Conservation (phyloP, 106 monocot species). For the Iris macrosiphon region DNA sequence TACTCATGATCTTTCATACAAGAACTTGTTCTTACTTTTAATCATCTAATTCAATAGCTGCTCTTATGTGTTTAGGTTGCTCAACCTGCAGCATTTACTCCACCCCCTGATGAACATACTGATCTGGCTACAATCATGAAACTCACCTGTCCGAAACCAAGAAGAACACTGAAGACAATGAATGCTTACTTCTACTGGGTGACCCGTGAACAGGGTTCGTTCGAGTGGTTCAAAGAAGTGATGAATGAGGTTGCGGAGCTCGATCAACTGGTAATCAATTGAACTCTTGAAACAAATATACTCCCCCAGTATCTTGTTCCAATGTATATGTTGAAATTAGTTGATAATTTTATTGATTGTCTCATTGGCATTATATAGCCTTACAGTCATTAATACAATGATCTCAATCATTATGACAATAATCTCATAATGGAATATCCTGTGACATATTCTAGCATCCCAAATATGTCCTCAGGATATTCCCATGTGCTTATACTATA, state of each 20-base stretch:
- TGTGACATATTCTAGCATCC: too few species aligned
- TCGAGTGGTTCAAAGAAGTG: conserved; percentile 28
- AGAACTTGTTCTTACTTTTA: too few species aligned
- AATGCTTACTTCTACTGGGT: conserved; percentile 34
- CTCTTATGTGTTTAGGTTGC: conserved; percentile 39
- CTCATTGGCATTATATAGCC: too few species aligned
- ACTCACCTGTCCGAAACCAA: conserved; percentile 8
- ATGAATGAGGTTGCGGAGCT: conserved; percentile 9
- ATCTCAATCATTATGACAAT: too few species aligned
- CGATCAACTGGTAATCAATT: background rate
- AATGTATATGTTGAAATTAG: too few species aligned
- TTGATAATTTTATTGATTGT: too few species aligned
- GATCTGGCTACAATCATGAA: conserved; percentile 24
- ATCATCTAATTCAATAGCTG: too few species aligned
- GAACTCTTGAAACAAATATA: background rate
- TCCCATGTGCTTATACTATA: too few species aligned
- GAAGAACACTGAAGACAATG: conserved; percentile 16
- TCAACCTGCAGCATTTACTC: too few species aligned
- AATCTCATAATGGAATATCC: too few species aligned
- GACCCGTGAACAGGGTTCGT: conserved; percentile 25
- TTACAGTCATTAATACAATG: too few species aligned
- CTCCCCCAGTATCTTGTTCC: background rate
- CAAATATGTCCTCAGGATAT: too few species aligned
- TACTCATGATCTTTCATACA: background rate
- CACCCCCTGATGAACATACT: conserved; percentile 10